A percentile compares a stretch with the other conserved stretches of the same genome.
phyloP scores from a whole-genome alignment of 148 eudicot species.

The Cornus kousa region DNA sequence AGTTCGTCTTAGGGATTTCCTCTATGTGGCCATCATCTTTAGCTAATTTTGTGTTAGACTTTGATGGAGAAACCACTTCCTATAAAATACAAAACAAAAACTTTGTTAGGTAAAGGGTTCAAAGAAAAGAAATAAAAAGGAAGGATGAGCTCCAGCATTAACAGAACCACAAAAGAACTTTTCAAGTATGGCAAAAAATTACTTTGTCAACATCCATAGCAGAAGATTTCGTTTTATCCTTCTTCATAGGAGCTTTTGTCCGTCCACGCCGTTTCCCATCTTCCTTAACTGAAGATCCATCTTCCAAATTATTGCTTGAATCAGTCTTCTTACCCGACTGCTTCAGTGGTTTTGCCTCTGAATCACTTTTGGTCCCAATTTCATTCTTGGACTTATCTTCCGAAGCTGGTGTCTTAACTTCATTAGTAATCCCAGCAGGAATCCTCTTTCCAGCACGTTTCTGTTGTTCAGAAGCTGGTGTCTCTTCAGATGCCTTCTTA shows the following conservation, averaged over 20 bases:
- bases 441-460: slow-evolving; percentile 40
- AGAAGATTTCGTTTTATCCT: slow-evolving; percentile 33
- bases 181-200: slow-evolving; percentile 9
- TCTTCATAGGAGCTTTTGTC: slow-evolving; percentile 30
- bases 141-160: neutral
- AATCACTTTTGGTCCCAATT: slow-evolving; percentile 35
- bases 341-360: slow-evolving; percentile 35
- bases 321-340: slow-evolving; percentile 37
- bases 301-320: slow-evolving; percentile 16
- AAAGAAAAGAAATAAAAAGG: neutral
- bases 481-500: slow-evolving; percentile 37
- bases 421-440: slow-evolving; percentile 24
- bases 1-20: slow-evolving; percentile 39
- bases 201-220: slow-evolving; percentile 46
- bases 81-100: slow-evolving; percentile 18
- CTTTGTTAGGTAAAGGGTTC: neutral
- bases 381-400: slow-evolving; percentile 33
- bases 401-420: slow-evolving; percentile 29
- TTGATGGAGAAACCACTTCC: slow-evolving; percentile 47
- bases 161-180: slow-evolving; percentile 3
- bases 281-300: slow-evolving; percentile 30
- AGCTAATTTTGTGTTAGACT: slow-evolving; percentile 38
- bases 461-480: slow-evolving; percentile 31
- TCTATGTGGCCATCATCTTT: slow-evolving; percentile 44
- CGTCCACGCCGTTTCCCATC: slow-evolving; percentile 33